Base-by-base conservation (phyloP, 2,329 filamentous ascomycete genomes). In the Tetracladium maxilliforme region DNA sequence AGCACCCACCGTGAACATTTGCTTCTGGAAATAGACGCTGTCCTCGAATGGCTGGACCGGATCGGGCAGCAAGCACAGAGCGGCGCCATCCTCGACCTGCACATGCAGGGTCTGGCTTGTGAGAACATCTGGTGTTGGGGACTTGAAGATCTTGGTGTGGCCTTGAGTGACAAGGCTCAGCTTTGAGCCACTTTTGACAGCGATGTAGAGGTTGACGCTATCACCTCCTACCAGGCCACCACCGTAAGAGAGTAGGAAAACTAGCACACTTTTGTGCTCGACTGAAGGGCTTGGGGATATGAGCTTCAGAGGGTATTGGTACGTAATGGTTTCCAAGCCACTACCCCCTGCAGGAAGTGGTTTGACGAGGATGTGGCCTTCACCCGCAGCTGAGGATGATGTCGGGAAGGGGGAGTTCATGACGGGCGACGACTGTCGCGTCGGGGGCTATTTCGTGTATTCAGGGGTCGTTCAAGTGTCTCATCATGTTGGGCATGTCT, bases 141-240 rank as follows among this genome's bases (percentile, higher is more conserved):
- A 79, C 45, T 90, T 92, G 65, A 93, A 95, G 39, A 98, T 73
- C 55, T 95, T 98, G 31, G 90, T 95, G 51, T 84, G 83, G 26
- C 87, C 87, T 56, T 75, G 70, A 1, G 70, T 76, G 31, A 69
- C 66, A 18, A 75, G 52, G 38, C 61, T 70, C 27, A 94, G 65
- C 31, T 71, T 74, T 5, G 82, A 75, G 3, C 56, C 52, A 4
- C 60, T 38, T 8, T 69, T 66, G 23, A 93, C 58, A 7, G 64
- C 61, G 32, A 93, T 65, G 12, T 30, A 57, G 14, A 98, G 66
- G 41, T 75, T 61, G 47, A 95, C 76, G 34, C 68, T 61, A 48
- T 98, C 90, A 21, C 86, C 84, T 9, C 78, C 81, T 3, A 98
- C 80, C 10, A 98, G 69, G 3, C 90, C 90, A 21, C 90, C 90